Base-by-base conservation (phyloP, 495 filamentous ascomycete genomes). In the Xylaria grammica region DNA sequence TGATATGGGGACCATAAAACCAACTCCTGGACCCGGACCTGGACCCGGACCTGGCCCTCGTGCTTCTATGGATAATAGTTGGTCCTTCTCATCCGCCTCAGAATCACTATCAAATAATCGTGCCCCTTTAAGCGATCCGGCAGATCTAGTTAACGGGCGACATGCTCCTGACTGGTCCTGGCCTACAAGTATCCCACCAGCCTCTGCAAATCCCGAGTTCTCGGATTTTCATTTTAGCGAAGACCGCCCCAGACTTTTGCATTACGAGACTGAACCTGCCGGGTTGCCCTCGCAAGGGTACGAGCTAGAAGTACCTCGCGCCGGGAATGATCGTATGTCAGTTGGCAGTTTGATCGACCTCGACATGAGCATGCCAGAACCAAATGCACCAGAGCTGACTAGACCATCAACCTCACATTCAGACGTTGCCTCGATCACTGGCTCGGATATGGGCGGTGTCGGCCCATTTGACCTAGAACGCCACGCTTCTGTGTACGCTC, bases 151-250 rank as follows among this genome's bases (percentile, higher is more conserved):
- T 4, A 81, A 80, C 42, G 69, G 75, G 36, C 80, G 82, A 66
- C 77, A 81, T 8, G 85, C 85, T 0, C 81, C 85, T 48, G 86
- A 89, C 45, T 89, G 86, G 86, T 87, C 82, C 40, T 89, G 88
- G 70, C 86, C 87, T 3, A 76, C 82, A 26, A 76, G 72, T 34
- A 78, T 81, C 15, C 74, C 82, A 2, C 79, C 81, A 4, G 78
- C 79, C 4, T 83, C 83, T 6, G 82, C 81, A 4, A 79, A 82
- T 50, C 81, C 82, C 0, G 82, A 85, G 61, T 69, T 80, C 58
- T 81, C 80, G 0, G 73, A 80, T 49, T 85, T 84, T 60, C 74
- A 81, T 0, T 78, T 80, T 59, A 63, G 72, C 66, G 77, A 79
- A 1, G 75, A 75, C 29, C 76, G 83, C 7, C 83, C 85, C 34